Evolutionary conservation across 768 basidiomycete species (phyloP).

Genomic region (Termitomyces bulborhizus): DNA sequence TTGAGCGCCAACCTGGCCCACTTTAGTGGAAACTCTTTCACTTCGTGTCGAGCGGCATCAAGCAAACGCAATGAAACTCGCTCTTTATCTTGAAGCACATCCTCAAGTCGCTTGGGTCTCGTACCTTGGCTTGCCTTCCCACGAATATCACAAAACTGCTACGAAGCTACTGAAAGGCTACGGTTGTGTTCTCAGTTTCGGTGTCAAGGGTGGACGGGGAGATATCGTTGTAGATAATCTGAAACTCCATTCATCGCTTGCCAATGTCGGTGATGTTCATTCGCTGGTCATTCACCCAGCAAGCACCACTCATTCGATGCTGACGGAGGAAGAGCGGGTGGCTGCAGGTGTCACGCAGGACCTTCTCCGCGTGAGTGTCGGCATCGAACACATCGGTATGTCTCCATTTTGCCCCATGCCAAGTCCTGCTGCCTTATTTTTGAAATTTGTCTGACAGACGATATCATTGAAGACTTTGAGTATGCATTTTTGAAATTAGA

Average conservation of each 20-base stretch:
- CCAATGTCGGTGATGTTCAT: conserved; percentile 44
- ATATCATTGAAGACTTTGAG: conserved; percentile 10
- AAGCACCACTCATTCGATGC: conserved; percentile 58
- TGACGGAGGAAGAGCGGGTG: conserved; percentile 40
- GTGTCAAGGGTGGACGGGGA: conserved; percentile 39
- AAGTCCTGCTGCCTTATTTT: neutral
- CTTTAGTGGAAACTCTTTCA: conserved; percentile 49
- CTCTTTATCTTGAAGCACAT: conserved; percentile 44
- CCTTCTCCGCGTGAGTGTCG: conserved; percentile 43
- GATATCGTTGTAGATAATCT: conserved; percentile 31
- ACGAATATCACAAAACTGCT: conserved; percentile 46
- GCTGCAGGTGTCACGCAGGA: conserved; percentile 51
- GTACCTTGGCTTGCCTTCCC: conserved; percentile 50
- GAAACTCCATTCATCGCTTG: conserved; percentile 29
- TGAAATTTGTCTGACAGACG: neutral
- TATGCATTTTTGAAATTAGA: conserved; percentile 1
- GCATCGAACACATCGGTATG: conserved; percentile 12
- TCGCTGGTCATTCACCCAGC: conserved; percentile 60
- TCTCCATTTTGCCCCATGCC: neutral
- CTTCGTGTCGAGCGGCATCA: conserved; percentile 53
- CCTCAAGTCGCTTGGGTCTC: conserved; percentile 57
- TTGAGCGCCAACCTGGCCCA: neutral
- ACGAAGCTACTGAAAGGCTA: conserved; percentile 38
- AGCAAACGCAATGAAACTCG: conserved; percentile 42
- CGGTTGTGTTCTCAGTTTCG: conserved; percentile 62